Percentiles rank a stretch among this genome's conserved stretches.
Evolutionary conservation across 805 yeast species (phyloP).

Genomic region (Kluyveromyces lactis): DNA sequence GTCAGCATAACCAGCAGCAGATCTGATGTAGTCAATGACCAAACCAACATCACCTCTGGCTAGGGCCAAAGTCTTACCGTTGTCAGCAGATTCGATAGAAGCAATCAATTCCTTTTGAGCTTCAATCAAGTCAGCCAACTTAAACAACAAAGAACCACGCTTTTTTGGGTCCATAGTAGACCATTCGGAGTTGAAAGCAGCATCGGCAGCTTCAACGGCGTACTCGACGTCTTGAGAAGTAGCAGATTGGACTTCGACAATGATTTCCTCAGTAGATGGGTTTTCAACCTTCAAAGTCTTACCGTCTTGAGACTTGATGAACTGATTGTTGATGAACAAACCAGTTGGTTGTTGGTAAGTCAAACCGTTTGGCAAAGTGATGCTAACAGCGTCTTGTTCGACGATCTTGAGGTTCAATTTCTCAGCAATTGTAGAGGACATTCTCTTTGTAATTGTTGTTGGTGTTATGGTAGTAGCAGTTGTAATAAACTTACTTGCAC

Average conservation of each 20-base stretch:
- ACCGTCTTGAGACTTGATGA: slow-evolving; percentile 47
- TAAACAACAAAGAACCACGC: slow-evolving; percentile 45
- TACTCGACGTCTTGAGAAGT: slow-evolving; percentile 54
- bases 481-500: too few relatives aligned
- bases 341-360: slow-evolving; percentile 78
- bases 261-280: slow-evolving; percentile 57
- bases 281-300: slow-evolving; percentile 47
- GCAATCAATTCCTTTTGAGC: slow-evolving; percentile 55
- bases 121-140: slow-evolving; percentile 64
- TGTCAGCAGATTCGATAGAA: slow-evolving; percentile 63
- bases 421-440: slow-evolving; percentile 2
- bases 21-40: slow-evolving; percentile 56
- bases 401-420: slow-evolving; percentile 15
- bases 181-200: slow-evolving; percentile 56
- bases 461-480: too few relatives aligned
- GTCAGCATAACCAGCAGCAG: slow-evolving; percentile 68
- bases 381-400: slow-evolving; percentile 15
- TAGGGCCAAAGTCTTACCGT: slow-evolving; percentile 64
- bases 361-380: slow-evolving; percentile 58
- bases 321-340: slow-evolving; percentile 80
- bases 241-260: slow-evolving; percentile 52
- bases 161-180: slow-evolving; percentile 47
- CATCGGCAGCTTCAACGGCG: slow-evolving; percentile 61
- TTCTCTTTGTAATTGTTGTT: not conserved
- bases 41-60: slow-evolving; percentile 63